Evolutionary conservation across 345 rosid species (phyloP).

Genomic region (Dipteronia sinensis): DNA sequence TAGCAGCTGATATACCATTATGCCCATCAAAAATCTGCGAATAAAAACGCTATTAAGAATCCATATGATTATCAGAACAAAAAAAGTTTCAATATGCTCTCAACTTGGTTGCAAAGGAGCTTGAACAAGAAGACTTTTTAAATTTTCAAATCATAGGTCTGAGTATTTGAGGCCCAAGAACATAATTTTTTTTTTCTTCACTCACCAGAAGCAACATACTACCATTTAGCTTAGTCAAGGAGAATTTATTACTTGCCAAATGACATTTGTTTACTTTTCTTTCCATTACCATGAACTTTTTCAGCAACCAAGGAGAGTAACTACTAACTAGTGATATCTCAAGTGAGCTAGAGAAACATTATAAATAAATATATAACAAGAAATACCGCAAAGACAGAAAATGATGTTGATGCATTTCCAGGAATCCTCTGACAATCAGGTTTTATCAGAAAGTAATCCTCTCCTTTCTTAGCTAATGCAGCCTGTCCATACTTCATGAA

Average conservation of each 20-base stretch:
- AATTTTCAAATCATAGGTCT: neutral
- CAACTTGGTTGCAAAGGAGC: neutral
- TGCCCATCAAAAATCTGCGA: constrained; percentile 94
- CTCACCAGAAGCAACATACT: neutral
- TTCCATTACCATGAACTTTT: neutral
- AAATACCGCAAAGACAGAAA: constrained; percentile 95
- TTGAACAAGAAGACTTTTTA: neutral
- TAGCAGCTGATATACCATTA: constrained; percentile 98
- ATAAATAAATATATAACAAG: neutral
- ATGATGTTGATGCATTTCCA: constrained; percentile 73
- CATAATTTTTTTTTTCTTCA: neutral
- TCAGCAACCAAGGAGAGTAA: neutral
- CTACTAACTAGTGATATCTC: neutral
- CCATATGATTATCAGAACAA: constrained; percentile 9
- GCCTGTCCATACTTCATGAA: constrained; percentile 93
- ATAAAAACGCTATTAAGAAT: constrained; percentile 21
- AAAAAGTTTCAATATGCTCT: neutral
- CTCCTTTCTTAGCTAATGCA: constrained; percentile 96
- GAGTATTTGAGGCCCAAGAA: neutral
- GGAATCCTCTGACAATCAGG: constrained; percentile 78
- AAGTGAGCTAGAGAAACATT: constrained; percentile 9
- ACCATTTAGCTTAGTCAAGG: neutral
- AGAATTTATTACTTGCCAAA: neutral
- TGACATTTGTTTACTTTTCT: neutral
- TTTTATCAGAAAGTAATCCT: constrained; percentile 87